Evolutionary conservation across 2,329 filamentous ascomycete genomes (phyloP), one percentile per base, ranked within the genome.

Genomic region (Beauveria pseudobassiana): DNA sequence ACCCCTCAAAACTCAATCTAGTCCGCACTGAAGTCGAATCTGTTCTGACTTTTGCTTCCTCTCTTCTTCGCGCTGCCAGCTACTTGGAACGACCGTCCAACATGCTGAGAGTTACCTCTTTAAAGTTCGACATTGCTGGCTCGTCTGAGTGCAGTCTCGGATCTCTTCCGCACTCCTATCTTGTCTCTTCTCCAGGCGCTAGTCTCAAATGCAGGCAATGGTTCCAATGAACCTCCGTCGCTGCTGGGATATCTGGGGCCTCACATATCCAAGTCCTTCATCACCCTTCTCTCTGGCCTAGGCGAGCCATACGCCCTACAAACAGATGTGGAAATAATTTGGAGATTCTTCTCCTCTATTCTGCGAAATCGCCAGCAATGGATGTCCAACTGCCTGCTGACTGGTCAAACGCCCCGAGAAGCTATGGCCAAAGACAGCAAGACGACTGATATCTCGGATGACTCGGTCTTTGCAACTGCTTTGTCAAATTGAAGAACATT

Each of bases 331-430:
- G 82, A 85, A 48, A 80, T 81, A 8, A 88, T 91, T 22, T 99
- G 93, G 95, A 85, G 84, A 62, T 87, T 99, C 69, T 86, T 98
- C 59, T 90, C 93, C 2, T 87, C 88, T 3, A 88, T 98, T 52
- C 84, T 99, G 63, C 89, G 89, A 66, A 93, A 91, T 71, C 87
- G 91, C 65, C 95, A 99, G 72, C 93, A 96, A 70, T 98, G 93
- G 90, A 90, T 99, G 78, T 91, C 93, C 0, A 91, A 96, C 64
- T 96, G 93, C 70, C 81, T 99, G 9, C 84, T 98, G 45, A 97
- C 92, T 7, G 95, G 93, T 24, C 88, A 87, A 69, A 91, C 91
- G 0, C 92, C 93, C 4, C 86, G 90, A 64, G 87, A 95, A 67
- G 84, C 88, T 5, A 77, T 91, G 69, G 85, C 85, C 65, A 77